A percentile compares a stretch with the other conserved stretches of the same genome.
Conservation (phyloP, 208 protist genomes). For the Trichomonas tenax region DNA sequence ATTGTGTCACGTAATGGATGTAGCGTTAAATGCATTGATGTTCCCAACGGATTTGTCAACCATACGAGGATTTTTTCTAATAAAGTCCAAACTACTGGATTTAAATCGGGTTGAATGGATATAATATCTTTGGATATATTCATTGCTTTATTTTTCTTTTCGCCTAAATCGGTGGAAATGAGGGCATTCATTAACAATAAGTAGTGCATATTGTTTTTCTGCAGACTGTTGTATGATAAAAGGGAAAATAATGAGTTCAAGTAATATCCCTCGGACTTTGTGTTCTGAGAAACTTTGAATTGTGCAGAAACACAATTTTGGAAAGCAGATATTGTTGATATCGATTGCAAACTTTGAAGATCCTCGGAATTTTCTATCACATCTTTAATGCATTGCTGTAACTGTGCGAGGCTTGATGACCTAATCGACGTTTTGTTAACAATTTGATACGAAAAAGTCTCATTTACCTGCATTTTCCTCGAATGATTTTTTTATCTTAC, state of each 20-base stretch:
- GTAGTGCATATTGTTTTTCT: neutral
- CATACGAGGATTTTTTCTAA: conserved; percentile 1
- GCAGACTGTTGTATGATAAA: neutral
- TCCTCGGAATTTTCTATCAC: neutral
- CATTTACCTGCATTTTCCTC: neutral
- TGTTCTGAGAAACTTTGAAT: neutral
- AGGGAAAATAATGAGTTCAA: neutral
- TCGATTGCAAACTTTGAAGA: neutral
- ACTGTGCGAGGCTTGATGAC: neutral
- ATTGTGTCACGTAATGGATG: conserved; percentile 12
- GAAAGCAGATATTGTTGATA: neutral
- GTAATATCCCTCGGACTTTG: neutral
- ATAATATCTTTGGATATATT: neutral
- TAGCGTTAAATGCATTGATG: neutral
- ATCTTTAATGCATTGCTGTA: neutral
- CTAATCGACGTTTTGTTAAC: neutral
- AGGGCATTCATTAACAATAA: neutral
- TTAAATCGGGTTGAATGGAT: neutral
- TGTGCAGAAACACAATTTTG: neutral
- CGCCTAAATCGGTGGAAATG: neutral
- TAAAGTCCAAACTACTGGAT: neutral
- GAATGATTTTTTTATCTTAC: no score
- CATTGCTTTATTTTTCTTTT: neutral
- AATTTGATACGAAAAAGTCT: neutral
- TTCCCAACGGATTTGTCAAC: neutral